Conservation (phyloP, 208 protist species). For the Acanthamoeba culbertsoni region DNA sequence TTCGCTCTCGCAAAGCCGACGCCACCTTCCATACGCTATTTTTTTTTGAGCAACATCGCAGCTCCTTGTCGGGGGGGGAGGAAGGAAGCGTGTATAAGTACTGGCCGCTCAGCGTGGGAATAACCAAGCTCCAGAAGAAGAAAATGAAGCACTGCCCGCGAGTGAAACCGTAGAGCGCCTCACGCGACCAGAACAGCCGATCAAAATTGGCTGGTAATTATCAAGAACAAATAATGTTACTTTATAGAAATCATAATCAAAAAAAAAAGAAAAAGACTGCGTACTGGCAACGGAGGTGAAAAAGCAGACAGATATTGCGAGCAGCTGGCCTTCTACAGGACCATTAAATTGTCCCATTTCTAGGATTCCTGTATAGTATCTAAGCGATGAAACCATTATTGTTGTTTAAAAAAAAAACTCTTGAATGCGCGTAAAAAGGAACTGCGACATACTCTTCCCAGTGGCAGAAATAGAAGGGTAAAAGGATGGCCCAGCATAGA, state of each 20-base stretch:
- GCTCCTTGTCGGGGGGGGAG: not conserved
- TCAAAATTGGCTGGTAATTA: not conserved
- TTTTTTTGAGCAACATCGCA: not conserved
- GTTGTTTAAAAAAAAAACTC: not conserved
- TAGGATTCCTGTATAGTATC: not conserved
- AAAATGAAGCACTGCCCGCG: not conserved
- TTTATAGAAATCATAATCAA: no score
- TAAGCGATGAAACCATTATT: not conserved
- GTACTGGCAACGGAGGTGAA: not conserved
- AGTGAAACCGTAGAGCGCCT: not conserved
- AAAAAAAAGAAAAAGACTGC: not conserved
- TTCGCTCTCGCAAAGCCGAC: not conserved
- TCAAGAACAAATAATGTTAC: no score
- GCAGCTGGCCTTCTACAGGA: not conserved
- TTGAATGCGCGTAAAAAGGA: not conserved
- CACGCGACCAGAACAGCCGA: not conserved
- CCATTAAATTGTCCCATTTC: conserved; percentile 15
- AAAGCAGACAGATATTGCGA: not conserved
- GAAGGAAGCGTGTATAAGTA: not conserved
- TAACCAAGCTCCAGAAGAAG: not conserved
- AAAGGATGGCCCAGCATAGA: not conserved
- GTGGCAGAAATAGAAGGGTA: conserved; percentile 1
- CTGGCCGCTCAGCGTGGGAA: not conserved
- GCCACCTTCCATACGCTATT: conserved; percentile 1
- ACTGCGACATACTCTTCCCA: not conserved